A percentile compares a stretch with the other conserved stretches of the same genome.
phyloP scores from a whole-genome alignment of 164 flowering plant species.

The Liquidambar formosana region DNA sequence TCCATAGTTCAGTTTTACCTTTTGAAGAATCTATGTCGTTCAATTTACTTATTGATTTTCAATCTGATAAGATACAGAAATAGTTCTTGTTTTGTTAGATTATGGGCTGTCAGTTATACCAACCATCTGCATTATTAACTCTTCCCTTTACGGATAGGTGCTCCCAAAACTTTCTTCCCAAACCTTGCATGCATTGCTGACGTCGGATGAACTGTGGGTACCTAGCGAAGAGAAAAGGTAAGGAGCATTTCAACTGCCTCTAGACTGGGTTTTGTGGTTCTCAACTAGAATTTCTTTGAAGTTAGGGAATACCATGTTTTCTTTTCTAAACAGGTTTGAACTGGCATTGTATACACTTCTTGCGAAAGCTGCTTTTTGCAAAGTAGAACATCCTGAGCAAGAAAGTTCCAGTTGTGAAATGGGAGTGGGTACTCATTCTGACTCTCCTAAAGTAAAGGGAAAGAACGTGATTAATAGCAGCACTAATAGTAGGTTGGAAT shows the following conservation, averaged over 20 bases:
- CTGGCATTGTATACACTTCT: constrained; percentile 77
- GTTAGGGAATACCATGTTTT: constrained; percentile 9
- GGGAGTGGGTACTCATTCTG: constrained; percentile 30
- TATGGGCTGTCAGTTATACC: not conserved
- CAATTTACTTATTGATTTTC: not conserved
- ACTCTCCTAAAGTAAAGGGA: constrained; percentile 39
- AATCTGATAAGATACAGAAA: not conserved
- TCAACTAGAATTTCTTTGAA: not conserved
- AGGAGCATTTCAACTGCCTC: constrained; percentile 14
- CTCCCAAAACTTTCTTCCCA: constrained; percentile 94
- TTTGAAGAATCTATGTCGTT: not conserved
- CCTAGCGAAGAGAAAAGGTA: constrained; percentile 94
- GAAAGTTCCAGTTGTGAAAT: constrained; percentile 47
- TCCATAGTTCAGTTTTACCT: not conserved
- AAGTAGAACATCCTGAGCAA: constrained; percentile 49
- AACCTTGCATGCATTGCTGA: constrained; percentile 81
- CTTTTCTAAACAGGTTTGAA: constrained; percentile 65
- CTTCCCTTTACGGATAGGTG: constrained; percentile 48
- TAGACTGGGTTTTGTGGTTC: not conserved
- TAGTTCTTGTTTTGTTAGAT: not conserved
- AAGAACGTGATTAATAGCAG: constrained; percentile 34
- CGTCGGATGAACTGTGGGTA: constrained; percentile 93
- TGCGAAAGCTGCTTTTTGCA: constrained; percentile 58
- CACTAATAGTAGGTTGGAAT: constrained; percentile 35
- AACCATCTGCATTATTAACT: constrained; percentile 14